Percentiles rank a stretch among this genome's conserved stretches.
These are phyloP conservation scores for Tetracentron sinense DNA, from an alignment of 164 flowering plant genomes.

Conservation along the genomic window DNA sequence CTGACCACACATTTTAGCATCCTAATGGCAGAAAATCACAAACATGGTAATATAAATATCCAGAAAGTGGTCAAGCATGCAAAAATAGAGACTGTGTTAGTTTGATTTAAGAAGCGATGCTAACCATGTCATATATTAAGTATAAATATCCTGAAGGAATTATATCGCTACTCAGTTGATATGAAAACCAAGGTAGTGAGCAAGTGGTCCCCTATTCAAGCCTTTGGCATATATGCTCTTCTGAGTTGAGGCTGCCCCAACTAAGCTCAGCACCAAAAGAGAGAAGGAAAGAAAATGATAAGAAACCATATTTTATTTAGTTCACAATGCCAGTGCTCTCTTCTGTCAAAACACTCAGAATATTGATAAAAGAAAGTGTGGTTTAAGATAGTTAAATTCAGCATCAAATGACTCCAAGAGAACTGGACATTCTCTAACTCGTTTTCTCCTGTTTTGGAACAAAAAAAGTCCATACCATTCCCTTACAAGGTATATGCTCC, in stretches of 20 bases:
- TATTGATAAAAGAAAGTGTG: constrained; percentile 29
- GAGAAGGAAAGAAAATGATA: constrained; percentile 15
- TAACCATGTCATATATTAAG: background rate
- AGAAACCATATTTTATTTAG: constrained; percentile 14
- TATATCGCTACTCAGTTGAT: constrained; percentile 7
- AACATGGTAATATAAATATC: too few relatives aligned
- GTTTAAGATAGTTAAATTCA: constrained; percentile 13
- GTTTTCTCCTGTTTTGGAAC: constrained; percentile 11
- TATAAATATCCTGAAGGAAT: too few relatives aligned
- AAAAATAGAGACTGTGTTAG: background rate
- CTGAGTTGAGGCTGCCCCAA: constrained; percentile 9
- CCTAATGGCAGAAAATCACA: background rate
- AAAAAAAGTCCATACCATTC: constrained; percentile 14
- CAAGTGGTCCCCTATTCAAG: constrained; percentile 35
- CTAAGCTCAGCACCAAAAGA: constrained; percentile 12
- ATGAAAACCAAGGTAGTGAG: constrained; percentile 16
- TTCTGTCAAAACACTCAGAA: constrained; percentile 30
- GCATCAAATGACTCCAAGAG: constrained; percentile 17
- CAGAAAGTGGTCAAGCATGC: background rate
- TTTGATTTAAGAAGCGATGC: background rate
- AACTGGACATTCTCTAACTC: constrained; percentile 29
- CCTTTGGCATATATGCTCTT: constrained; percentile 19
- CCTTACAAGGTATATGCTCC: constrained; percentile 18
- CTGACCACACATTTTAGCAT: background rate
- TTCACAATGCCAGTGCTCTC: constrained; percentile 18